A percentile compares a stretch with the other conserved stretches of the same genome.
Conservation (phyloP, 2,329 filamentous ascomycete species). For the Ascosphaera aggregata region DNA sequence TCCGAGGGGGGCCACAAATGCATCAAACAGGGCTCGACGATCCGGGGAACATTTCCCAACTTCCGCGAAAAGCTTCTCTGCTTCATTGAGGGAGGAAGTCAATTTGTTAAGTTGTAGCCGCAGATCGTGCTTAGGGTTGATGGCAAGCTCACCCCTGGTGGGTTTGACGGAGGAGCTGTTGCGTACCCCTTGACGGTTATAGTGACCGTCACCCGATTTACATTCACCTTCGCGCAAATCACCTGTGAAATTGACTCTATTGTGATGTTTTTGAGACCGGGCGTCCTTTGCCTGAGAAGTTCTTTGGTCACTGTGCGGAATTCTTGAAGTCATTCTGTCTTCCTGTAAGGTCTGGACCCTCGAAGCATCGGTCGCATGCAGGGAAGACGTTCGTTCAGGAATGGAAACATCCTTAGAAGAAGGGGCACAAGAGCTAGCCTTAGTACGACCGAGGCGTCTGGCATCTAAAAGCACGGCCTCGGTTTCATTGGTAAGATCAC, state of each 20-base stretch:
- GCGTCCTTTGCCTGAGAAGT: not conserved
- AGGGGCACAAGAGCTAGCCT: too few relatives aligned
- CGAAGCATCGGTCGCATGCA: not conserved
- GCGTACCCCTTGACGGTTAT: too few relatives aligned
- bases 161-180: too few relatives aligned
- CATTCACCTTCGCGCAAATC: not conserved
- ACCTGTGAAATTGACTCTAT: not conserved
- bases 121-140: not conserved
- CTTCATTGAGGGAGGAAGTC: not conserved
- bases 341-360: not conserved
- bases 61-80: not conserved
- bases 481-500: not conserved
- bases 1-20: not conserved
- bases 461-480: not conserved
- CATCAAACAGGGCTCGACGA: not conserved
- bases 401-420: not conserved
- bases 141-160: not conserved
- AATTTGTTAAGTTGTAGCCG: not conserved
- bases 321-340: not conserved
- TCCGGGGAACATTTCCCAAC: not conserved
- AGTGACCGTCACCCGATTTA: not conserved
- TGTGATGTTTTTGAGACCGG: not conserved
- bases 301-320: not conserved
- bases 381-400: not conserved
- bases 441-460: not conserved